Base-by-base conservation (phyloP, 768 basidiomycete genomes). In the Neoboletus brunneissimus region DNA sequence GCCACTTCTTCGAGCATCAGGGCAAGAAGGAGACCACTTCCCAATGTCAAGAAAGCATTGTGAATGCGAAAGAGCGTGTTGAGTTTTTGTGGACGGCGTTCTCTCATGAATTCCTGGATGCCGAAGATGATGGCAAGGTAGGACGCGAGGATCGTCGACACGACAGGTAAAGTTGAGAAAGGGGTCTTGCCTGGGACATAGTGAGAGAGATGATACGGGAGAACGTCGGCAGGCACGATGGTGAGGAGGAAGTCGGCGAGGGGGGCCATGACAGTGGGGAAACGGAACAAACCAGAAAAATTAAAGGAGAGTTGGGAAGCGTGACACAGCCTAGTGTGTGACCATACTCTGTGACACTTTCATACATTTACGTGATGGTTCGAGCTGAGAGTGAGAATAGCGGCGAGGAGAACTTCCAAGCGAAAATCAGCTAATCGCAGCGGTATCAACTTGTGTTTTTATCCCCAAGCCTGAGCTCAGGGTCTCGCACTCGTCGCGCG, bases 71-170 rank as follows among this genome's bases (percentile, higher is more conserved):
- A 98, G 54, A 93, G 80, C 55, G 80, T 72, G 58, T 87, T 91
- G 66, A 97, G 86, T 75, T 86, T 88, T 65, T 81, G 79, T 10
- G 94, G 80, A 64, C 81, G 76, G 48, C 80, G 79, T 70, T 82
- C 82, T 79, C 81, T 89, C 95, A 98, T 97, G 65, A 90, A 70
- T 62, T 84, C 85, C 69, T 86, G 86, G 35, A 89, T 81, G 60
- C 89, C 84, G 68, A 98, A 98, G 68, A 99, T 87, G 77, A 88
- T 76, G 73, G 82, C 86, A 63, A 99, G 85, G 79, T 99, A 99
- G 54, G 82, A 80, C 31, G 73, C 81, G 59, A 99, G 81, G 15
- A 88, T 76, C 31, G 81, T 75, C 32, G 83, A 69, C 53, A 98
- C 96, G 61, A 81, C 80, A 56, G 84, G 80, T 45, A 74, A 64